Conservation (phyloP, 2,329 filamentous ascomycete genomes). For the Tolypocladium sp. region DNA sequence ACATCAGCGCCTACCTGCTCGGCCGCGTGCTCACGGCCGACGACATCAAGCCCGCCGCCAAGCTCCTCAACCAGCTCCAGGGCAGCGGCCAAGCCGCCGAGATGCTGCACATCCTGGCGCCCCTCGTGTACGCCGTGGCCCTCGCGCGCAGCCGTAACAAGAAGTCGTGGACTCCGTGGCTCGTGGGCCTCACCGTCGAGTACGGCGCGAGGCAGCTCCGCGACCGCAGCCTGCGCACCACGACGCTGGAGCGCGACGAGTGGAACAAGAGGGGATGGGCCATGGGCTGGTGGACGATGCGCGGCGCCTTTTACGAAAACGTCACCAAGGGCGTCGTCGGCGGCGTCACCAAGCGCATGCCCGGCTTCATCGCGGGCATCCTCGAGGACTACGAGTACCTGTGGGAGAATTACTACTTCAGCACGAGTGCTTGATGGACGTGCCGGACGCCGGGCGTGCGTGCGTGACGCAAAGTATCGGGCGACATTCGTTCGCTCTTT, state of each 20-base stretch:
- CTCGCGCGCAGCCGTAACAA: conserved; percentile 65
- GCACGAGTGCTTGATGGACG: conserved; percentile 35
- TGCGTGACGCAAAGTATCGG: not conserved
- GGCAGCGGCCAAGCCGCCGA: conserved; percentile 71
- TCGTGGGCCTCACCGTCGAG: conserved; percentile 77
- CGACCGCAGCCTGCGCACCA: conserved; percentile 69
- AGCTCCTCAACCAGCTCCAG: conserved; percentile 73
- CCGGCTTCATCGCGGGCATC: conserved; percentile 74
- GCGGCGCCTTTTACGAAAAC: conserved; percentile 93
- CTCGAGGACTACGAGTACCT: conserved; percentile 95
- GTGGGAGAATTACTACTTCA: conserved; percentile 97
- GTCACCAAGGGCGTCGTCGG: conserved; percentile 69
- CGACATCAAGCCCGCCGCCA: conserved; percentile 87
- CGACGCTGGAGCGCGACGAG: conserved; percentile 82
- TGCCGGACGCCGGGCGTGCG: not conserved
- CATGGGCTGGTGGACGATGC: conserved; percentile 92
- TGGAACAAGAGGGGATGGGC: conserved; percentile 81
- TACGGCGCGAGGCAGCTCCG: conserved; percentile 78
- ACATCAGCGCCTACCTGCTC: conserved; percentile 81
- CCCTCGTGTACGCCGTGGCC: conserved; percentile 76
- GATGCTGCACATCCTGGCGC: conserved; percentile 82
- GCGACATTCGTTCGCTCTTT: not conserved
- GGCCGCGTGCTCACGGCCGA: conserved; percentile 89
- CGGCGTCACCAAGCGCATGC: conserved; percentile 65
- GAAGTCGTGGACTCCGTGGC: conserved; percentile 85